Evolutionary conservation across 2,329 filamentous ascomycete species (phyloP).

Genomic region (Verticillium klebahnii): DNA sequence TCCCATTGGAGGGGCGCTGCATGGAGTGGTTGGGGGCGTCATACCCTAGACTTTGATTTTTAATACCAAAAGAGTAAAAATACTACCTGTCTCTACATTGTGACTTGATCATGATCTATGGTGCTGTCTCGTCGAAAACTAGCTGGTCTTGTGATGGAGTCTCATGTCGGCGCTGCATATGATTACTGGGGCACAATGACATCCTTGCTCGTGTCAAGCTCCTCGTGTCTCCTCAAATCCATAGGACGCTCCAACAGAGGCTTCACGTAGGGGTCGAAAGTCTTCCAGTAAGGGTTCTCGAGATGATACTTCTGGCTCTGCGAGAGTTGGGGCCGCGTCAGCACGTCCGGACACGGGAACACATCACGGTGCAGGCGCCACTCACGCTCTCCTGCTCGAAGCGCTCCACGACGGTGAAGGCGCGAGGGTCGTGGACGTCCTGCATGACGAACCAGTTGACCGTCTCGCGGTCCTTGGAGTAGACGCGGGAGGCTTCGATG

Average conservation of each 20-base stretch:
- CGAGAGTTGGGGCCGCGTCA: neutral
- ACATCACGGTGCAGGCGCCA: slow-evolving; percentile 7
- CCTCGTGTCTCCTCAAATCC: slow-evolving; percentile 65
- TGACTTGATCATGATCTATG: neutral
- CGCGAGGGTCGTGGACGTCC: slow-evolving; percentile 60
- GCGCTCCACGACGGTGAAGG: slow-evolving; percentile 72
- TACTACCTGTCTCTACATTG: neutral
- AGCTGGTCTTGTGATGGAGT: neutral
- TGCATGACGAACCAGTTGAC: slow-evolving; percentile 75
- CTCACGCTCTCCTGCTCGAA: slow-evolving; percentile 62
- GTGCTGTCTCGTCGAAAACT: neutral
- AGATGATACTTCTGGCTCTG: slow-evolving; percentile 59
- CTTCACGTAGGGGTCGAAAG: slow-evolving; percentile 69
- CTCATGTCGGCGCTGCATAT: neutral
- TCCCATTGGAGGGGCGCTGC: neutral
- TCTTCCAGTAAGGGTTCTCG: slow-evolving; percentile 70
- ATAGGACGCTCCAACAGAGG: slow-evolving; percentile 64
- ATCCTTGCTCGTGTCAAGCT: slow-evolving; percentile 54
- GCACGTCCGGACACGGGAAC: neutral
- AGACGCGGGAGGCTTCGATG: slow-evolving; percentile 68
- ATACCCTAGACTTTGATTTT: slow-evolving; percentile 15
- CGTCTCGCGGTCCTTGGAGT: slow-evolving; percentile 68
- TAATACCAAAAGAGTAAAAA: slow-evolving; percentile 22
- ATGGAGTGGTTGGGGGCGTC: slow-evolving; percentile 8
- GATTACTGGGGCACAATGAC: slow-evolving; percentile 30